Evolutionary conservation across 306 rosid species (phyloP).

Genomic region (Prunus mira): DNA sequence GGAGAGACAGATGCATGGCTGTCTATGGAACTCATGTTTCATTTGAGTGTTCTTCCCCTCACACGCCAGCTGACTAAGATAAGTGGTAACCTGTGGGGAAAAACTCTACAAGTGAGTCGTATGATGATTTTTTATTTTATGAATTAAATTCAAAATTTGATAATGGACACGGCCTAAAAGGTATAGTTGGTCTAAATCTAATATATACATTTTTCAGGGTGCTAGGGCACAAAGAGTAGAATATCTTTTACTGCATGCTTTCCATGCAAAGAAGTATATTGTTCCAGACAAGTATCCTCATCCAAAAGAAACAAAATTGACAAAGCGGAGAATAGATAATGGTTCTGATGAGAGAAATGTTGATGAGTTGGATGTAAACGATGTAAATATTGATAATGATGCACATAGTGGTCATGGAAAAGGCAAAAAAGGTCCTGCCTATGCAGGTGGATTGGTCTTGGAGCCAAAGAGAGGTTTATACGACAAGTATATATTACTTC

Average conservation of each 20-base stretch:
- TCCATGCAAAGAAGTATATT: slow-evolving; percentile 83
- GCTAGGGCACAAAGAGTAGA: slow-evolving; percentile 99
- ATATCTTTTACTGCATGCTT: slow-evolving; percentile 90
- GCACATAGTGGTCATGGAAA: slow-evolving; percentile 56
- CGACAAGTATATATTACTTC: slow-evolving; percentile 83
- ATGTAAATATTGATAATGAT: slow-evolving; percentile 45
- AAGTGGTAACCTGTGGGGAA: slow-evolving; percentile 96
- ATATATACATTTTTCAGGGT: slow-evolving; percentile 57
- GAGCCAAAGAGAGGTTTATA: slow-evolving; percentile 97
- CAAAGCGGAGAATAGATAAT: slow-evolving; percentile 47
- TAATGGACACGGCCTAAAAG: slow-evolving; percentile 4
- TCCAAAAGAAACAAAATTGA: slow-evolving; percentile 55
- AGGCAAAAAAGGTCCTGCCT: slow-evolving; percentile 76
- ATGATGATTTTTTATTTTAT: slow-evolving; percentile 2
- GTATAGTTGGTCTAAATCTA: slow-evolving; percentile 14
- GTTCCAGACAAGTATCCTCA: slow-evolving; percentile 79
- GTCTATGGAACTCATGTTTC: slow-evolving; percentile 99
- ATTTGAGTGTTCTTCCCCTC: slow-evolving; percentile 92
- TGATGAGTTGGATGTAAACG: slow-evolving; percentile 53
- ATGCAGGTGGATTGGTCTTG: slow-evolving; percentile 94
- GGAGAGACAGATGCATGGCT: slow-evolving; percentile 99
- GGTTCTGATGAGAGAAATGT: slow-evolving; percentile 45
- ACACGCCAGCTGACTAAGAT: slow-evolving; percentile 94
- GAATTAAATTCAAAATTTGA: slow-evolving; percentile 25
- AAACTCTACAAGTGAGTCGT: slow-evolving; percentile 82